Base-by-base conservation (phyloP, 2,329 filamentous ascomycete genomes). In the Diaporthe sp. region DNA sequence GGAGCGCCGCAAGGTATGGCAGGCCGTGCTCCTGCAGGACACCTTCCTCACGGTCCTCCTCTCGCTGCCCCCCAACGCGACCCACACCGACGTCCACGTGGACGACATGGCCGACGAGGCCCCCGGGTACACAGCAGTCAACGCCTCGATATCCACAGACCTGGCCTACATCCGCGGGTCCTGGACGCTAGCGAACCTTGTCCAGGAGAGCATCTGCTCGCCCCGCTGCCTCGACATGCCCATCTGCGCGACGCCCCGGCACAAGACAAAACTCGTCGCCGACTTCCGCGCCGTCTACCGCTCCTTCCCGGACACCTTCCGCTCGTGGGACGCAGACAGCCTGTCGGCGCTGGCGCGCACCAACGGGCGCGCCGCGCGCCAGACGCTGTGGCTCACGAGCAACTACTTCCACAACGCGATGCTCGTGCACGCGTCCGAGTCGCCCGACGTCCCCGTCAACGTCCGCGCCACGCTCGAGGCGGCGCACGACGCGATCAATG, bases 351-450 rank as follows among this genome's bases (percentile, higher is more conserved):
- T 93, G 67, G 89, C 90, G 1, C 84, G 84, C 58, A 88, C 83
- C 2, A 92, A 93, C 79, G 92, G 92, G 76, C 89, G 94, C 9
- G 88, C 92, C 1, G 90, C 94, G 22, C 87, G 93, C 0, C 94
- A 96, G 82, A 95, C 93, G 25, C 84, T 96, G 7, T 96, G 95
- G 80, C 85, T 96, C 40, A 93, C 92, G n/a, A 94, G 91, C 82
- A 96, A 95, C 80, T 96, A 95, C 83, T 94, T 92, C 82, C 94
- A 96, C 81, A 95, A 94, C 81, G 86, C 96, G 33, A 95, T 95
- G 93, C 85, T 95, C 13, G 89, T 96, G 28, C 92, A 95, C 78
- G 92, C 92, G 0, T 92, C 92, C 19, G 92, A 94, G 79, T 92
- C 92, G 77, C 82, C 87, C 0, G 89, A 91, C 79, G 89, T 92